Evolutionary conservation across 345 rosid genomes (phyloP), one percentile per base, ranked within the genome.

Genomic region (Pseudoturritis turrita): DNA sequence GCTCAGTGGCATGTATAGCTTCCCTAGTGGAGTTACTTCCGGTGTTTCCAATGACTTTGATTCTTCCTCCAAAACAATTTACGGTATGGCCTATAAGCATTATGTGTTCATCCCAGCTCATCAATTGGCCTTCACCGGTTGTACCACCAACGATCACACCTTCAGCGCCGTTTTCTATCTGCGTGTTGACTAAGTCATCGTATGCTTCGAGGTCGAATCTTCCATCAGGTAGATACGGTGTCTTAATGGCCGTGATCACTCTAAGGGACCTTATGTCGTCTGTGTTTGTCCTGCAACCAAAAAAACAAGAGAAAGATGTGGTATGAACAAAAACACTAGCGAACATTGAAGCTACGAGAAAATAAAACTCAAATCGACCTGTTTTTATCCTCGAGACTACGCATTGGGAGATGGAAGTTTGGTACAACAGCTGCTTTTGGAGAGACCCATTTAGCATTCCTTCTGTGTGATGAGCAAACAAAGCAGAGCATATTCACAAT

Each of bases 91-190:
- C 95, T 47, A 94, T 94, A 54, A 91, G 96, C 92, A 84, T 89
- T 67, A 91, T 85, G 76, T 94, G 97, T 52, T 94, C 97, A 21
- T 94, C 97, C 98, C 97, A 91, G 77, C 95, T 89, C 96, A 91
- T 94, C 47, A 91, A 62, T 21, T 91, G 97, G 12, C 98, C 98
- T 79, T 94, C 98, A 29, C 96, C 98, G 0, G 98, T 91, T 52
- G 95, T 89, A 51, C 97, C 98, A 7, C 96, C 96, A 41, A 94
- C 95, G 13, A 94, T 85, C 58, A 91, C 83, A 77, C 89, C 96
- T 83, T 86, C 92, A 6, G 76, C 92, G 3, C 95, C 93, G 66
- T 80, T 68, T 47, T 45, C 75, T 6, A 89, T 86, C 80, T 91
- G 98, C 73, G 77, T 80, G 74, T 89, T 81, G 62, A 94, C 84